Percentiles rank a stretch among this genome's conserved stretches.
These are phyloP conservation scores for Colletotrichum chrysophilum DNA, from an alignment of 2,329 filamentous ascomycete genomes.

Conservation along the genomic window DNA sequence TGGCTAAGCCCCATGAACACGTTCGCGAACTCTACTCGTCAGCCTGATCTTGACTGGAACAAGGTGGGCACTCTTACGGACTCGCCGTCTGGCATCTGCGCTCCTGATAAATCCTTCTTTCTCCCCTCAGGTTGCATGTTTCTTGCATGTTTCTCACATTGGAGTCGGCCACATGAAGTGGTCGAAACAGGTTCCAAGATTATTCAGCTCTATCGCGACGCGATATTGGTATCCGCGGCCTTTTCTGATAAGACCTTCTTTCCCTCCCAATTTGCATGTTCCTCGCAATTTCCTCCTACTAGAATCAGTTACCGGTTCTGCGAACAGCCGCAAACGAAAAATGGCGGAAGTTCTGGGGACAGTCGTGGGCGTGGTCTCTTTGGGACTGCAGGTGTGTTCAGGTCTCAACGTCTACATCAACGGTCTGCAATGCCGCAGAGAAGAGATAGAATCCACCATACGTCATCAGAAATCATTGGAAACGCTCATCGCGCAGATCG, in stretches of 20 bases:
- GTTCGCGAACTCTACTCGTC: not conserved
- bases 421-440: not conserved
- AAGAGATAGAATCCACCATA: not conserved
- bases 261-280: not conserved
- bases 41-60: not conserved
- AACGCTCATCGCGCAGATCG: not conserved
- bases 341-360: not conserved
- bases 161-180: not conserved
- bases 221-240: too few relatives aligned
- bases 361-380: not conserved
- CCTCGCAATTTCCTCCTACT: rapidly evolving
- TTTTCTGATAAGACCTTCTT: not conserved
- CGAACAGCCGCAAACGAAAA: not conserved
- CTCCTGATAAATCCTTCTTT: not conserved
- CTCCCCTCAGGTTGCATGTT: not conserved
- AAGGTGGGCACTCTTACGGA: not conserved
- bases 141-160: not conserved
- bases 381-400: not conserved
- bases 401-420: not conserved
- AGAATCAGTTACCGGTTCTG: not conserved
- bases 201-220: not conserved
- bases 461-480: not conserved
- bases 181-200: not conserved
- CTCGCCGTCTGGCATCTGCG: not conserved
- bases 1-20: not conserved